phyloP scores from a whole-genome alignment of 139 green algal genomes.

The Haematococcus sp. region DNA sequence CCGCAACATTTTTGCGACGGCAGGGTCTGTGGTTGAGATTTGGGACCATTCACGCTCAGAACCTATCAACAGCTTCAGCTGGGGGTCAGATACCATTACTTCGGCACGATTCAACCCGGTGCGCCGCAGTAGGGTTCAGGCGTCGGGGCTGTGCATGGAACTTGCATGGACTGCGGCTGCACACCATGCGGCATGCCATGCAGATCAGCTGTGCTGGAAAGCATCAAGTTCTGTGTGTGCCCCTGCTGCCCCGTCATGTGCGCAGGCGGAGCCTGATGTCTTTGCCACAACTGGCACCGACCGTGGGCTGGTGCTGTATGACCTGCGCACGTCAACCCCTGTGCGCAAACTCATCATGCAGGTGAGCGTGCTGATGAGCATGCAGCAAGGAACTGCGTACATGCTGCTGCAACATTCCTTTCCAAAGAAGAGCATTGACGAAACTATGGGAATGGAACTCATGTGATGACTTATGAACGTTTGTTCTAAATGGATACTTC shows the following conservation, averaged over 20 bases:
- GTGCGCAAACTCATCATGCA: constrained; percentile 93
- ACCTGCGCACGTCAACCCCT: constrained; percentile 81
- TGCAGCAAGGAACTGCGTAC: background rate
- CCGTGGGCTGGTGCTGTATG: constrained; percentile 92
- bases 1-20: constrained; percentile 79
- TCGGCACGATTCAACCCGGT: constrained; percentile 94
- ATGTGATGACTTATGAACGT: too few species aligned
- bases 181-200: too few species aligned
- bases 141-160: too few species aligned
- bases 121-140: background rate
- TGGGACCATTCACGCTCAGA: constrained; percentile 89
- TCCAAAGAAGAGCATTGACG: background rate
- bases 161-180: too few species aligned
- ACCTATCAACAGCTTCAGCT: constrained; percentile 84
- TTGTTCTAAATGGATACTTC: too few species aligned
- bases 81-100: constrained; percentile 86
- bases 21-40: constrained; percentile 78
- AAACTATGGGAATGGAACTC: too few species aligned
- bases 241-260: background rate
- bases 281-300: constrained; percentile 89
- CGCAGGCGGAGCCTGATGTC: constrained; percentile 82
- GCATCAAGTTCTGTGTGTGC: constrained; percentile 1
- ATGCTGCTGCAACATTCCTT: background rate
- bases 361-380: background rate
- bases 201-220: too few species aligned